These are phyloP conservation scores for Rhododendron ovatum DNA, from an alignment of 148 eudicot species.

Conservation along the genomic window DNA sequence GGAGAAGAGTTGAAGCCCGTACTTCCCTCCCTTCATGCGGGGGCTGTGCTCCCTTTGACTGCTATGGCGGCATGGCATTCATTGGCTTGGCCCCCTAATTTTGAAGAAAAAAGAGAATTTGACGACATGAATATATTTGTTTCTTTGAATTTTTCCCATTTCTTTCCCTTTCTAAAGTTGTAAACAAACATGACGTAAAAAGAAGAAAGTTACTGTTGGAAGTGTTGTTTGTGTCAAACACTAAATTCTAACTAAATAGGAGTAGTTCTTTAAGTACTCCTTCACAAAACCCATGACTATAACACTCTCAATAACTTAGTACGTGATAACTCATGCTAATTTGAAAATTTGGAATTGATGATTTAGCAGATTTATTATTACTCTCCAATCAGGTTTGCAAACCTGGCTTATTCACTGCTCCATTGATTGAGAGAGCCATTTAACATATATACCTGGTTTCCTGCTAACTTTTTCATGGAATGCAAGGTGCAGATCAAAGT, in stretches of 20 bases:
- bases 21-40: not conserved
- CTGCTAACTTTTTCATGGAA: no score
- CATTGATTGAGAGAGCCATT: no score
- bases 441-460: no score
- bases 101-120: not conserved
- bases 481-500: no score
- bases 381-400: no score
- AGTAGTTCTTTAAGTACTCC: no score
- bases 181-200: not conserved
- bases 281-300: no score
- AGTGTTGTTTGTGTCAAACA: not conserved
- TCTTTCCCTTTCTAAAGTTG: not conserved
- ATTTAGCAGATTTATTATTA: no score
- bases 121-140: not conserved
- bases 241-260: not conserved
- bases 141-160: not conserved
- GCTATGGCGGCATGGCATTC: not conserved
- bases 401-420: no score
- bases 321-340: no score
- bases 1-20: slow-evolving; percentile 1
- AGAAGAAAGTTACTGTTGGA: not conserved
- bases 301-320: no score
- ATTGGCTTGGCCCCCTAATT: not conserved
- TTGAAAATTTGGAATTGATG: not conserved
- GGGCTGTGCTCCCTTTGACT: not conserved